A percentile compares a stretch with the other conserved stretches of the same genome.
phyloP scores from a whole-genome alignment of 805 yeast genomes.

The Candida sakaeoensis region DNA sequence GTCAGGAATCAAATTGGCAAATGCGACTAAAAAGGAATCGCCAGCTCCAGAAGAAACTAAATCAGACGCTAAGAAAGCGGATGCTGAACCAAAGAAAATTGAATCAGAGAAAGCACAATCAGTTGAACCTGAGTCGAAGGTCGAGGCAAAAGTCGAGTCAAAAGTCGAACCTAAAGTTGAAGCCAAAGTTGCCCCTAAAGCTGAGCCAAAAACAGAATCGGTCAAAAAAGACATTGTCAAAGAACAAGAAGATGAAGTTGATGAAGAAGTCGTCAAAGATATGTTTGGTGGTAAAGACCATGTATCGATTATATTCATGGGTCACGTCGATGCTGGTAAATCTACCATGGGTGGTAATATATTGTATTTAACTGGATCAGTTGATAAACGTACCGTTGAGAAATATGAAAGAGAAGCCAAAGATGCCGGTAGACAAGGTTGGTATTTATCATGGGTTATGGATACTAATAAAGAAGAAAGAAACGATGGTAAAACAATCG shows the following conservation, averaged over 20 bases:
- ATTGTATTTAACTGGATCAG: constrained; percentile 90
- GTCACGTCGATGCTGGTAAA: constrained; percentile 99
- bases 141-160: constrained; percentile 13
- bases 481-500: constrained; percentile 98
- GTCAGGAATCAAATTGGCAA: constrained; percentile 61
- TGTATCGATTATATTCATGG: constrained; percentile 95
- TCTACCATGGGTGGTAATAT: constrained; percentile 99
- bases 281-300: constrained; percentile 98
- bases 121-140: constrained; percentile 16
- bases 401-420: constrained; percentile 98
- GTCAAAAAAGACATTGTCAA: constrained; percentile 56
- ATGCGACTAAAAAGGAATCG: constrained; percentile 39
- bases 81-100: constrained; percentile 16
- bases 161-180: constrained; percentile 11
- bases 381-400: constrained; percentile 97
- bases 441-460: constrained; percentile 99
- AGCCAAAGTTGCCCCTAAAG: constrained; percentile 13
- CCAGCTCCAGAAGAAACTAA: constrained; percentile 20
- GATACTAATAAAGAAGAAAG: constrained; percentile 99
- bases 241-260: constrained; percentile 78
- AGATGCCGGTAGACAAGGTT: constrained; percentile 99
- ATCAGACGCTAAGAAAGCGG: constrained; percentile 9
- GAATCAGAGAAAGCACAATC: constrained; percentile 14
- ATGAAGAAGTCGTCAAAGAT: constrained; percentile 84
- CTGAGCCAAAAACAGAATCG: constrained; percentile 15